Base-by-base conservation (phyloP, 2,329 filamentous ascomycete species). In the Botrytis paeoniae region DNA sequence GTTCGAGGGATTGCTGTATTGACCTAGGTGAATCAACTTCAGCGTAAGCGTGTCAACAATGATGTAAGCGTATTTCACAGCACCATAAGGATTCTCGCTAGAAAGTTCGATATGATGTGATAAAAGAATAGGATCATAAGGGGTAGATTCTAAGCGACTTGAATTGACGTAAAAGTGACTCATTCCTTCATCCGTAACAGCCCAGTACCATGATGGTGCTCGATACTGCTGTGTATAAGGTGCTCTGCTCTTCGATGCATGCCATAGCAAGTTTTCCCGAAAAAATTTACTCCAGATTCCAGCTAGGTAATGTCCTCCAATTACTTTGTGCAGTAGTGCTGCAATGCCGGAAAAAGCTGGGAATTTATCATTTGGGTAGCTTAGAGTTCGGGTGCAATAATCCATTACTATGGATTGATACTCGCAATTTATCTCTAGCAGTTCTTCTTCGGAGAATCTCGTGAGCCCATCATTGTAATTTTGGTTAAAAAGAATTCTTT, bases 231-330 rank as follows among this genome's bases (percentile, higher is more conserved):
- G 5, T 59, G 1, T 35, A 35, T 22, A 8, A 32, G 29, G 2
- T 32, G 57, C 8, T 5, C 5, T 35, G 0, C 0, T 3, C 7
- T 0, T 4, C 20, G 0, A 0, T 9, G 0, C 7, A 1, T 4
- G 0, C 57, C 57, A 60, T 25, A 37, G 57, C 32, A 60, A 60
- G 5, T 60, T 60, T 7, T 60, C 20, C 22, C 32, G 20, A 20
- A 37, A 35, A 35, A 7, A 1, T 25, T 14, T 12, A 37, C 57
- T 60, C 57, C 32, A 60, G 1, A 60, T 37, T 22, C 20, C 57
- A 1, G 10, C 57, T 25, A 60, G 3, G 32, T 60, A 60, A 37
- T 60, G 18, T 3, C 57, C 57, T 22, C 57, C 57, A 25, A 60
- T 3, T 22, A 0, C 6, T 60, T 60, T 12, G 4, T 60, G 57